Percentiles rank a stretch among this genome's conserved stretches.
These are phyloP conservation scores for Eimeria maxima DNA, from an alignment of 169 alveolate genomes.

Conservation along the genomic window DNA sequence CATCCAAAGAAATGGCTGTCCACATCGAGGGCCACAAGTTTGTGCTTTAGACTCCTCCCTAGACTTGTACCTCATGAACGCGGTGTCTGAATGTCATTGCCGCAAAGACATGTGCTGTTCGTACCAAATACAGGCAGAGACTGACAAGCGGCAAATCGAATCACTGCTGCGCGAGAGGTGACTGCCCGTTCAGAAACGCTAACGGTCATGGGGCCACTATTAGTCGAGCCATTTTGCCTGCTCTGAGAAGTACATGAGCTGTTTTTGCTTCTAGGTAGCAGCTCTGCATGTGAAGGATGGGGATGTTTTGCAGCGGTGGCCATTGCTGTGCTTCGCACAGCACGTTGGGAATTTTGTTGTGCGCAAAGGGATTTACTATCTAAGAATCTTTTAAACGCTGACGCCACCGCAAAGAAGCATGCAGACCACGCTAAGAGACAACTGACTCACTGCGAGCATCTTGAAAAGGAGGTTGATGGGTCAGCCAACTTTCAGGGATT, in stretches of 20 bases:
- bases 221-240: background rate
- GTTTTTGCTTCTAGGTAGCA: background rate
- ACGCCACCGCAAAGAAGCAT: conserved; percentile 86
- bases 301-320: background rate
- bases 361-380: conserved; percentile 76
- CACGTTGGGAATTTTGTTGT: background rate
- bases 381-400: conserved; percentile 78
- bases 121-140: conserved; percentile 64
- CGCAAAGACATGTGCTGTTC: background rate
- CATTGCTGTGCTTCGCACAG: background rate
- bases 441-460: conserved; percentile 75
- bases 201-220: background rate
- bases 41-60: background rate
- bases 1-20: background rate
- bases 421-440: conserved; percentile 85
- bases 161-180: conserved; percentile 83
- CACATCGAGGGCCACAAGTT: background rate
- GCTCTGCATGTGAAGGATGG: background rate
- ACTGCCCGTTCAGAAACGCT: background rate
- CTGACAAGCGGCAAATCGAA: conserved; percentile 80
- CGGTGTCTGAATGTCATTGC: background rate
- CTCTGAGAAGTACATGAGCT: background rate
- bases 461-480: conserved; percentile 77
- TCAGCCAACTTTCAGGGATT: background rate
- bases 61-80: background rate